Evolutionary conservation across 1,284 basidiomycete species (phyloP).

Genomic region (Gastroboletus turbinatus): DNA sequence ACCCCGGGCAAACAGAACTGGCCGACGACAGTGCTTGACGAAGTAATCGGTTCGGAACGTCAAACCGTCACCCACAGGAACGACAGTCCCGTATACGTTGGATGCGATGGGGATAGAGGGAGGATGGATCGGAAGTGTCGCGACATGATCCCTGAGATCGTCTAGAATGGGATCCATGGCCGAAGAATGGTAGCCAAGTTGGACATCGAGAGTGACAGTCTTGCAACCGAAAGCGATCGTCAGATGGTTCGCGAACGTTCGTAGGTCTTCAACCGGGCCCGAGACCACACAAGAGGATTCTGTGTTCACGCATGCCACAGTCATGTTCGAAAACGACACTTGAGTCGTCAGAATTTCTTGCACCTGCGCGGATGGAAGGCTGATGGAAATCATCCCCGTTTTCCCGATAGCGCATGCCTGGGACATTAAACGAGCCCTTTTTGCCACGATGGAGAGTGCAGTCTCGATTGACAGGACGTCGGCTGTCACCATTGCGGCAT

Average conservation of each 20-base stretch:
- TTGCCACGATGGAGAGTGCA: constrained; percentile 58
- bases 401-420: constrained; percentile 42
- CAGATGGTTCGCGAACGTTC: constrained; percentile 42
- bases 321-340: constrained; percentile 37
- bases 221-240: constrained; percentile 39
- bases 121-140: constrained; percentile 38
- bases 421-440: constrained; percentile 54
- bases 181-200: constrained; percentile 63
- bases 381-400: constrained; percentile 63
- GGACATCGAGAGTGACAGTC: constrained; percentile 47
- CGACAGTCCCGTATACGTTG: constrained; percentile 52
- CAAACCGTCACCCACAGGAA: constrained; percentile 49
- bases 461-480: constrained; percentile 54
- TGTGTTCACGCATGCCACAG: constrained; percentile 64
- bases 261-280: constrained; percentile 48
- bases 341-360: constrained; percentile 38
- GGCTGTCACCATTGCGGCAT: constrained; percentile 61
- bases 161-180: constrained; percentile 58
- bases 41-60: constrained; percentile 57
- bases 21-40: constrained; percentile 54
- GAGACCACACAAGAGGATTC: constrained; percentile 55
- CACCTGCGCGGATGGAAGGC: constrained; percentile 38
- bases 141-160: constrained; percentile 43
- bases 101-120: constrained; percentile 60
- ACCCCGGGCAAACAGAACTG: constrained; percentile 58